phyloP scores from a whole-genome alignment of 495 filamentous ascomycete genomes.

The Tuber umbilicatum region DNA sequence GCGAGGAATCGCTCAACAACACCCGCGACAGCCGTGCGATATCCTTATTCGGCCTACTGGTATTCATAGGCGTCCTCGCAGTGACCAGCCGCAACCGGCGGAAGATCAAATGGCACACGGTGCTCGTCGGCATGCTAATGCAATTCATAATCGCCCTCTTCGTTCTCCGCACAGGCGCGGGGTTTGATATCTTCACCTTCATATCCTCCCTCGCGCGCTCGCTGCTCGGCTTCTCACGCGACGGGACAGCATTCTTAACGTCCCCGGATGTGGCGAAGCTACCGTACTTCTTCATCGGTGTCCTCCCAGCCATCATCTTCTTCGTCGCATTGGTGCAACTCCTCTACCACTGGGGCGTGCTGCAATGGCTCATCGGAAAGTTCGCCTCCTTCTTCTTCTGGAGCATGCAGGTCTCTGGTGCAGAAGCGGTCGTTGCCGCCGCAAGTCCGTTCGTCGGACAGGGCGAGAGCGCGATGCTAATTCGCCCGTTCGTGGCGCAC shows the following conservation, averaged over 20 bases:
- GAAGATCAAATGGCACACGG: conserved; percentile 74
- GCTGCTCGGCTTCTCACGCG: conserved; percentile 63
- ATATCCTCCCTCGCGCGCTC: conserved; percentile 62
- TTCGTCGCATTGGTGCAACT: conserved; percentile 83
- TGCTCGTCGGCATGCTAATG: conserved; percentile 77
- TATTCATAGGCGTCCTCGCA: conserved; percentile 63
- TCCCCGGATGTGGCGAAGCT: conserved; percentile 43
- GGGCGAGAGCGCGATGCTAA: conserved; percentile 87
- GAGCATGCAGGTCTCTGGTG: conserved; percentile 80
- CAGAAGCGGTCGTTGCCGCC: conserved; percentile 83
- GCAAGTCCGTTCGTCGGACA: conserved; percentile 94
- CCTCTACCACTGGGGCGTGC: conserved; percentile 64
- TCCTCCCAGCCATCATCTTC: conserved; percentile 83
- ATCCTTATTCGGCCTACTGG: conserved; percentile 69
- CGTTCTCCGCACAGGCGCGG: conserved; percentile 69
- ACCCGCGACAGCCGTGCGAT: conserved; percentile 70
- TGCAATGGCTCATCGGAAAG: conserved; percentile 84
- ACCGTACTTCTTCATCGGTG: conserved; percentile 63
- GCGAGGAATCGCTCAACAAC: conserved; percentile 64
- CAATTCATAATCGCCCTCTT: conserved; percentile 87
- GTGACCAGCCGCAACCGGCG: conserved; percentile 63
- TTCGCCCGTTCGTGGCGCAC: conserved; percentile 75
- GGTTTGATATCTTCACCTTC: conserved; percentile 81
- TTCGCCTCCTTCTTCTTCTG: conserved; percentile 89
- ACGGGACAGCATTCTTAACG: conserved; percentile 69